Conservation (phyloP, 2,329 filamentous ascomycete genomes). For the Beauveria rudraprayagi region DNA sequence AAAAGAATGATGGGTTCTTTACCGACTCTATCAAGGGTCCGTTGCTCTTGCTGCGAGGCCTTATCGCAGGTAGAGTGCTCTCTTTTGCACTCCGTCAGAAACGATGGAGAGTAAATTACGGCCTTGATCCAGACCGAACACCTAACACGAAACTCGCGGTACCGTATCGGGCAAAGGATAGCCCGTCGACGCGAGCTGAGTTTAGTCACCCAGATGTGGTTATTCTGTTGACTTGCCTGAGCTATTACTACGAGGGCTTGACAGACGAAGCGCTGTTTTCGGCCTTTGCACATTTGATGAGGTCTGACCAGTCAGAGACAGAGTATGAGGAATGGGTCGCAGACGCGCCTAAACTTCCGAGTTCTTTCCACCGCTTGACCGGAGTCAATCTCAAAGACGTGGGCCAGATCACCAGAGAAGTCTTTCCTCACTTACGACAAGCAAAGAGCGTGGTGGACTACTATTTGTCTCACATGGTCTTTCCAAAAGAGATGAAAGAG, state of each 20-base stretch:
- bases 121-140: conserved; percentile 36
- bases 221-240: conserved; percentile 46
- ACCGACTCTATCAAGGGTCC: background rate
- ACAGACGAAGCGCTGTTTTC: conserved; percentile 38
- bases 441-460: conserved; percentile 54
- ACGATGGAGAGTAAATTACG: conserved; percentile 59
- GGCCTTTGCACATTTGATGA: conserved; percentile 26
- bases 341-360: conserved; percentile 25
- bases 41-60: conserved; percentile 37
- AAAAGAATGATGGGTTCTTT: background rate
- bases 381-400: conserved; percentile 53
- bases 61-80: conserved; percentile 49
- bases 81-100: conserved; percentile 47
- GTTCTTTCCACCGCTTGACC: conserved; percentile 31
- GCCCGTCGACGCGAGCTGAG: conserved; percentile 45
- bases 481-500: conserved; percentile 53
- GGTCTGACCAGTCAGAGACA: conserved; percentile 40
- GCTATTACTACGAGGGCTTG: conserved; percentile 51
- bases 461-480: conserved; percentile 50
- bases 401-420: conserved; percentile 31
- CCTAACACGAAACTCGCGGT: conserved; percentile 43
- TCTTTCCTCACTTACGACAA: conserved; percentile 47
- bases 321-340: conserved; percentile 46
- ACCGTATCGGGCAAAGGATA: conserved; percentile 53
- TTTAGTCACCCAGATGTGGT: conserved; percentile 56